These are phyloP conservation scores for Paradendryphiella salina DNA, from an alignment of 2,329 filamentous ascomycete genomes.

Conservation along the genomic window DNA sequence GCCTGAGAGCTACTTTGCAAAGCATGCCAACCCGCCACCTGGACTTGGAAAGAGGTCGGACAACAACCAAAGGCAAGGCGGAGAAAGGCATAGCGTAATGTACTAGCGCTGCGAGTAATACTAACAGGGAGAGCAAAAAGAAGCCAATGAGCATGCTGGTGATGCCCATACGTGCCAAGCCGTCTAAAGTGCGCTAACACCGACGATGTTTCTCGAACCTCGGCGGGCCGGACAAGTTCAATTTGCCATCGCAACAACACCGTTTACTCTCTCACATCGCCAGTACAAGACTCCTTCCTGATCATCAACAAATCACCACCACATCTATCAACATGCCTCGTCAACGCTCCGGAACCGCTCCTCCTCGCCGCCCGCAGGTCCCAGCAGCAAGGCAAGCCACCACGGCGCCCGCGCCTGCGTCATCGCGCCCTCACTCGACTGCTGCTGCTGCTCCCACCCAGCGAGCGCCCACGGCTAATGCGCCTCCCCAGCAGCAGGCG, in stretches of 20 bases:
- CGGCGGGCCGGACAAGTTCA: constrained; percentile 20
- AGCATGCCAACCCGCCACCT: neutral
- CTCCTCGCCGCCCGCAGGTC: constrained; percentile 50
- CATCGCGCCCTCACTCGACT: constrained; percentile 65
- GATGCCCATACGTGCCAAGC: constrained; percentile 18
- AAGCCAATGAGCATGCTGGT: constrained; percentile 4
- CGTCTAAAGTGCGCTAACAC: constrained; percentile 20
- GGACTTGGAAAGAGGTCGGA: neutral
- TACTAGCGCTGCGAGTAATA: neutral
- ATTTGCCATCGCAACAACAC: constrained; percentile 21
- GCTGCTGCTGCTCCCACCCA: constrained; percentile 57
- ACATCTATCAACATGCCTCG: constrained; percentile 49
- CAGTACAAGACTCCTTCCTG: neutral
- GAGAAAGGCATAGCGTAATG: neutral
- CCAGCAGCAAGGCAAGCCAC: constrained; percentile 55
- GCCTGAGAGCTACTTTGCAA: no score
- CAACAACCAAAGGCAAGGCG: neutral
- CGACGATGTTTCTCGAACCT: constrained; percentile 36
- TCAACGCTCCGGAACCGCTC: constrained; percentile 53
- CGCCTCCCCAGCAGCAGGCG: constrained; percentile 53
- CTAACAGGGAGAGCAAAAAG: neutral
- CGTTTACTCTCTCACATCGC: constrained; percentile 1
- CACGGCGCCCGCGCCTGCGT: constrained; percentile 52
- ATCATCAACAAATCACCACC: constrained; percentile 10
- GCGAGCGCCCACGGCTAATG: constrained; percentile 47